Base-by-base conservation (phyloP, 2,329 filamentous ascomycete genomes). In the Diaporthe ilicicola region DNA sequence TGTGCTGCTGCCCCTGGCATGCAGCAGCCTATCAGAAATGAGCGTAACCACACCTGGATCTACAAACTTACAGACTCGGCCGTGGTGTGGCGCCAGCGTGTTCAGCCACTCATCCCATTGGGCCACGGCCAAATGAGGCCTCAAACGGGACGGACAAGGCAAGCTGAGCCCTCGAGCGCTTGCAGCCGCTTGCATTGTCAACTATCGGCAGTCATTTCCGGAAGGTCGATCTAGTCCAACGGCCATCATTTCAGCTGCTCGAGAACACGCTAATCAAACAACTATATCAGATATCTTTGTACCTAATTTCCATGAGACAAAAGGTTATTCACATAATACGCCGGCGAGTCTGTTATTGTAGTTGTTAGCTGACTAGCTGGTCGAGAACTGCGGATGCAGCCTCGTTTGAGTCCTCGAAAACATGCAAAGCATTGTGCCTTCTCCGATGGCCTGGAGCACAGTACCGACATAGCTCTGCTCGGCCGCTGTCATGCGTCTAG, bases 51-150 rank as follows among this genome's bases (percentile, higher is more conserved):
- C 54, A 69, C 55, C 55, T 51, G 50, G 65, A 64, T 44, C 42
- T 42, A 44, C 48, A 55, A 12, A 46, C 65, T 42, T 12, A 24
- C 19, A 19, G 19, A 19, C 44, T 50, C 44, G 55, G 54, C 53
- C 42, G 29, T 68, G 27, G 34, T 65, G 67, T 42, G 51, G 51
- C 29, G 53, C 37, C 15, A 37, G 54, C 32, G 22, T 53, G 69
- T 15, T 37, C 65, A 69, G 65, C 65, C 55, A 62, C 70, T n/a
- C 44, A 4, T 64, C n/a, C 67, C 22, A 64, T 56, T 64, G 70
- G 65, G 22, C 54, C 37, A 61, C 22, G 32, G 27, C 55, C 13
- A 71, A 50, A 69, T 71, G 64, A 71, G 69, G 64, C 53, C 69
- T 54, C 69, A 44, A 27, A 70, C 24, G 9, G 29, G 68, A 42